Base-by-base conservation (phyloP, 108 stramenopile species). In the Cylindrotheca fusiformis region DNA sequence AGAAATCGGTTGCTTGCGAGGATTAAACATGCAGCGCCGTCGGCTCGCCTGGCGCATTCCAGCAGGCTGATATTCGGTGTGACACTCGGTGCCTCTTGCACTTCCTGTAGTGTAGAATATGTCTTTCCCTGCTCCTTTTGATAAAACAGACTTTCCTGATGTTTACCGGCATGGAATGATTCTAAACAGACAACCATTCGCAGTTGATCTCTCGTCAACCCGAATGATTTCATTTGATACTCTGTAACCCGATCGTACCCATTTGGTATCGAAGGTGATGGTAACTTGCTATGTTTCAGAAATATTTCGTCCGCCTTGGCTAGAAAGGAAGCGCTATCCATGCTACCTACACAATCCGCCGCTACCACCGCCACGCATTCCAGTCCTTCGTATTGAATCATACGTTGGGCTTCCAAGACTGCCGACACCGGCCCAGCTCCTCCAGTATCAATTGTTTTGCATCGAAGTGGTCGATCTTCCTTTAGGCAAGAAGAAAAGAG, bases 351-450 rank as follows among this genome's bases (percentile, higher is more conserved):
- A 29, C 60, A 24, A 62, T 78, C 77, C 5, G 70, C 71, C 12
- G 77, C 77, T 22, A 68, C 71, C 31, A 78, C 56, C 8, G 72
- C 77, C n/a, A 78, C 77, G 18, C 51, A 47, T 41, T 78, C 62
- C 58, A 65, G 46, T 10, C 55, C 67, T 48, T 62, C 77, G 10
- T 47, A 22, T 52, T 58, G 32, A 19, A 78, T 78, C 77, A 78
- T 78, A 12, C 62, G 52, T 45, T 55, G 33, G 14, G 52, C 77
- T 28, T 78, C 67, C 4, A 78, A 59, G n/a, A 78, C 26, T 27
- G 71, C 77, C 25, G 72, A 65, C 31, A 78, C 60, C 14, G 77
- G 77, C 4, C 77, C 77, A 21, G 71, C 77, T 14, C 77, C 77
- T 12, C 77, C 77, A 18, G 77, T 78, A 32, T 78, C 77, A 0